Percentiles rank a stretch among this genome's conserved stretches.
Conservation (phyloP, 2,329 filamentous ascomycete genomes). For the Colletotrichum sansevieriae region DNA sequence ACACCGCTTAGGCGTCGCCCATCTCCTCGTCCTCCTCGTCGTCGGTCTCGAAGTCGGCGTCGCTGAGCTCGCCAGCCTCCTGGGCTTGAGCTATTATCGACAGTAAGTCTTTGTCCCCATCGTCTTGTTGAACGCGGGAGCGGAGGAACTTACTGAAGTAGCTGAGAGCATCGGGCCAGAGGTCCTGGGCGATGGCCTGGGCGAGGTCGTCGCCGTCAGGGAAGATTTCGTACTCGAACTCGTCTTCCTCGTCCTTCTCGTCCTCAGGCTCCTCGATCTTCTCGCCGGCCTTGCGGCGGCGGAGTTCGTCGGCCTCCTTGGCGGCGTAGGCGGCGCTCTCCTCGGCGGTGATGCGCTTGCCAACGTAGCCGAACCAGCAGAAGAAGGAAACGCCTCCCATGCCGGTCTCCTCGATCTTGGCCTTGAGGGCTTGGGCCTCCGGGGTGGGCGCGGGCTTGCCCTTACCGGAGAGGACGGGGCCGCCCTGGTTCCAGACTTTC, state of each 20-base stretch:
- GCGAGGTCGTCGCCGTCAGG: slow-evolving; percentile 88
- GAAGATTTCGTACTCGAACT: slow-evolving; percentile 85
- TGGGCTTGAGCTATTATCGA: slow-evolving; percentile 72
- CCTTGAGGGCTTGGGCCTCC: slow-evolving; percentile 64
- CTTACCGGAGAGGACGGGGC: slow-evolving; percentile 53
- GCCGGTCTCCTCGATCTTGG: slow-evolving; percentile 70
- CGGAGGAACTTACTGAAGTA: slow-evolving; percentile 81
- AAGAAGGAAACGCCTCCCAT: slow-evolving; percentile 85
- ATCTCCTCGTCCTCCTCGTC: slow-evolving; percentile 69
- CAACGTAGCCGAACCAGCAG: slow-evolving; percentile 86
- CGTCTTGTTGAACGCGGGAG: not conserved
- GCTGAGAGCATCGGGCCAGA: slow-evolving; percentile 89
- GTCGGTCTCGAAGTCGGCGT: slow-evolving; percentile 76
- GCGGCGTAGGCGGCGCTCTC: slow-evolving; percentile 75
- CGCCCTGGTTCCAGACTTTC: slow-evolving; percentile 71
- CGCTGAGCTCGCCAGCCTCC: slow-evolving; percentile 75
- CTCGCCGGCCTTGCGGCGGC: slow-evolving; percentile 63
- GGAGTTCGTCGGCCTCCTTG: slow-evolving; percentile 70
- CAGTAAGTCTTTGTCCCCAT: slow-evolving; percentile 36
- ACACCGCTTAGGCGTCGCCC: slow-evolving; percentile 46
- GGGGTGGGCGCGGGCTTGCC: slow-evolving; percentile 55
- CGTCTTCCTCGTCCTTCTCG: slow-evolving; percentile 71
- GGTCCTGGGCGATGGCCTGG: slow-evolving; percentile 83
- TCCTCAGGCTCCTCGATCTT: slow-evolving; percentile 62
- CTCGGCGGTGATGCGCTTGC: slow-evolving; percentile 76